Percentiles rank a stretch among this genome's conserved stretches.
Conservation (phyloP, 495 filamentous ascomycete species). For the Apiosordaria backusii region DNA sequence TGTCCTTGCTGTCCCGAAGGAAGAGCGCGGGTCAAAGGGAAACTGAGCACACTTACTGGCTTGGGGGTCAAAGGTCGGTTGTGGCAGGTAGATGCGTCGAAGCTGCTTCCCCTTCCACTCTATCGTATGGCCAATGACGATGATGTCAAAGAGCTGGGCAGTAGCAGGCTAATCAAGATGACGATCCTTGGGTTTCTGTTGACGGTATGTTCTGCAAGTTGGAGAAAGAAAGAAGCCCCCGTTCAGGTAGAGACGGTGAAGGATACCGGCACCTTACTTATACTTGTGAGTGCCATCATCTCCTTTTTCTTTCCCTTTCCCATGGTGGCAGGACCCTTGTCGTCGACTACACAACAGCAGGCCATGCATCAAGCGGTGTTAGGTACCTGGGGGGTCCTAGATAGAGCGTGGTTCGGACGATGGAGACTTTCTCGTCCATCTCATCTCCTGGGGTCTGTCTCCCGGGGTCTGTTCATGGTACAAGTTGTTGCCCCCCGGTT, state of each 20-base stretch:
- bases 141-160: background rate
- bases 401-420: slow-evolving; percentile 2
- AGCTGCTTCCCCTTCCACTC: background rate
- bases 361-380: slow-evolving; percentile 23
- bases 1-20: background rate
- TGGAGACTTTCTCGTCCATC: background rate
- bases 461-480: slow-evolving; percentile 6
- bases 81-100: background rate
- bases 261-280: slow-evolving; percentile 23
- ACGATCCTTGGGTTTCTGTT: background rate
- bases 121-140: background rate
- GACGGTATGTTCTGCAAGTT: background rate
- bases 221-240: slow-evolving; percentile 1
- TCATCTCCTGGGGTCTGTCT: slow-evolving; percentile 11
- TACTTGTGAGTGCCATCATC: slow-evolving; percentile 16
- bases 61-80: background rate
- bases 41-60: background rate
- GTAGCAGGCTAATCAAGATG: background rate
- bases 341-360: slow-evolving; percentile 5
- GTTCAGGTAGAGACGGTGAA: slow-evolving; percentile 5
- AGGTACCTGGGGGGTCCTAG: slow-evolving; percentile 9
- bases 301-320: slow-evolving; percentile 8
- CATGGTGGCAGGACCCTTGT: slow-evolving; percentile 8
- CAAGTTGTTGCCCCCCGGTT: slow-evolving; percentile 11
- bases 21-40: background rate